These are phyloP conservation scores for Magnaporthiopsis poae DNA, from an alignment of 2,329 filamentous ascomycete species.

Conservation along the genomic window DNA sequence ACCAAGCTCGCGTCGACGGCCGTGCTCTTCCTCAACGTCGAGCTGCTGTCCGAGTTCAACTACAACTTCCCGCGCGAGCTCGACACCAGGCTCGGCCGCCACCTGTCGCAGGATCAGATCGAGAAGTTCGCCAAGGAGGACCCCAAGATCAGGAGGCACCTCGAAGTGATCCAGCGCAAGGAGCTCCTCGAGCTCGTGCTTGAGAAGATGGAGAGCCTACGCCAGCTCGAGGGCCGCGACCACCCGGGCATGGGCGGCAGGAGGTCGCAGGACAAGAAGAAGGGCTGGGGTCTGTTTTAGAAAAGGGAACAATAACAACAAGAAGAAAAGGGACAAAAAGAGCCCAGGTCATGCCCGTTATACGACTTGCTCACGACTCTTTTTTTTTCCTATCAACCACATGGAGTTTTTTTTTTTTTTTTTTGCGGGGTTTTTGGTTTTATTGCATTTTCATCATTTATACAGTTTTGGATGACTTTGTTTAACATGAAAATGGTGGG, in stretches of 20 bases:
- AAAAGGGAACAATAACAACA: not conserved
- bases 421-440: not conserved
- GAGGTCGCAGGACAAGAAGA: constrained; percentile 25
- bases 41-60: constrained; percentile 92
- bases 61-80: constrained; percentile 93
- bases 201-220: constrained; percentile 87
- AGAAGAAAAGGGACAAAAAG: not conserved
- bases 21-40: constrained; percentile 93
- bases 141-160: constrained; percentile 74
- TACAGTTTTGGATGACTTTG: not conserved
- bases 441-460: not conserved
- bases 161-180: constrained; percentile 87
- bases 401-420: not conserved
- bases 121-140: constrained; percentile 90
- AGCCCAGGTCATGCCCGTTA: not conserved
- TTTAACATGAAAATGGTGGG: not conserved
- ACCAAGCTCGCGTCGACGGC: constrained; percentile 90
- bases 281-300: constrained; percentile 41
- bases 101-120: constrained; percentile 67
- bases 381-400: not conserved
- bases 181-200: constrained; percentile 86
- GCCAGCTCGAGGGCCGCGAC: constrained; percentile 71
- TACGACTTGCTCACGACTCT: not conserved
- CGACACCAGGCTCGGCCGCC: constrained; percentile 73
- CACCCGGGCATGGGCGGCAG: constrained; percentile 27